Conservation (phyloP, 2,329 filamentous ascomycete species). For the Thielaviopsis punctulata region DNA sequence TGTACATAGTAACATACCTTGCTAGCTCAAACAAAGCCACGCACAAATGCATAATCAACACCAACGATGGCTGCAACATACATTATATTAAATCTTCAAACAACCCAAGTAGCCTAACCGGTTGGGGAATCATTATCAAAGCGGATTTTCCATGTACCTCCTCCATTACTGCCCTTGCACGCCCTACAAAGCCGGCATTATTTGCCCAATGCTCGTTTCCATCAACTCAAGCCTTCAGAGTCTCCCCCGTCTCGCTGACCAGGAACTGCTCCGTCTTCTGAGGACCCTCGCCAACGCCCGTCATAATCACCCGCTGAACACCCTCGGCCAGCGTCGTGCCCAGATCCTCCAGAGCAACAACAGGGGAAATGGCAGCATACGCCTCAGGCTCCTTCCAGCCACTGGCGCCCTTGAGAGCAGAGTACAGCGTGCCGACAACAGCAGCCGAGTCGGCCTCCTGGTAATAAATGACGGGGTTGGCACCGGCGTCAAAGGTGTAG, state of each 20-base stretch:
- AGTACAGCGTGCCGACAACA: constrained; percentile 65
- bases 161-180: constrained; percentile 2
- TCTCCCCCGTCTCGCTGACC: constrained; percentile 44
- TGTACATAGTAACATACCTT: not conserved
- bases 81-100: not conserved
- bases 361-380: constrained; percentile 28
- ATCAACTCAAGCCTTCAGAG: constrained; percentile 7
- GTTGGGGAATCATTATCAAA: not conserved
- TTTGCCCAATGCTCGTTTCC: not conserved
- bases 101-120: not conserved
- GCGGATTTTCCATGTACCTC: not conserved
- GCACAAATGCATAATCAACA: too few relatives aligned
- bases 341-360: constrained; percentile 43
- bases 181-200: not conserved
- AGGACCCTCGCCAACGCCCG: constrained; percentile 79
- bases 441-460: constrained; percentile 56
- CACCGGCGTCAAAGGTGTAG: constrained; percentile 94
- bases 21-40: too few relatives aligned
- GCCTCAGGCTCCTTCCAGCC: constrained; percentile 52
- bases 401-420: constrained; percentile 41
- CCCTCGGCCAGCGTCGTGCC: constrained; percentile 54
- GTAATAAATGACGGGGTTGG: constrained; percentile 95
- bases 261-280: constrained; percentile 62
- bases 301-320: constrained; percentile 78
- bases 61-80: not conserved